Evolutionary conservation across 2,329 filamentous ascomycete species (phyloP), one percentile per base, ranked within the genome.

Genomic region (Geosmithia morbida): DNA sequence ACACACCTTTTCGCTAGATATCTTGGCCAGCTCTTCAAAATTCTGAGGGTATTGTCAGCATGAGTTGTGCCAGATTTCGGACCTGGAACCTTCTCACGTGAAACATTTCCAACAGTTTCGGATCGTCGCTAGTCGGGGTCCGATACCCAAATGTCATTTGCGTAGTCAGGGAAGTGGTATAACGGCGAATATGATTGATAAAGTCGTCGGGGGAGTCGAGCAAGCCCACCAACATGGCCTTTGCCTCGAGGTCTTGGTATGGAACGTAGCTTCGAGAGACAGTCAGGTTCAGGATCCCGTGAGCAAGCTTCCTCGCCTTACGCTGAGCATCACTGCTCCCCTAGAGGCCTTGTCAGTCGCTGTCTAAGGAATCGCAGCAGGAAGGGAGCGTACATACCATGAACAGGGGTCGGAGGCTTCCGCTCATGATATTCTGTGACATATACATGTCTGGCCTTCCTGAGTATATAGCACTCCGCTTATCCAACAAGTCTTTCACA

Each of bases 401-500:
- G 45, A 61, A 49, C 26, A 61, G 48, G 11, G 61, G 30, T n/a
- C 58, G 46, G 10, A 59, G 49, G 22, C 57, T 57, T 37, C 50
- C 56, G n/a, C 56, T 53, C 51, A 52, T 59, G 7, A 62, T 48
- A 3, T 54, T 26, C n/a, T 53, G 51, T 33, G 57, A 58, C 40
- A 58, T 46, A 47, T 55, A 61, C 39, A 48, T 39, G 14, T 51
- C 50, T 7, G 64, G 64, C 0, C 73, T 61, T 14, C 66, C 65
- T 0, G 70, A 74, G 55, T 76, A 77, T 14, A 71, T 71, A 14
- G 51, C 56, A 43, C 70, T 69, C 39, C 66, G 59, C 49, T 71
- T 69, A 48, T 77, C 74, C 2, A 77, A 50, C 3, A 77, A 54
- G 7, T 77, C 72, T 46, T 71, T 74, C 30, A 76, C 64, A 1